Conservation (phyloP, 352 stramenopile species). For the Phytopythium mirpurense region DNA sequence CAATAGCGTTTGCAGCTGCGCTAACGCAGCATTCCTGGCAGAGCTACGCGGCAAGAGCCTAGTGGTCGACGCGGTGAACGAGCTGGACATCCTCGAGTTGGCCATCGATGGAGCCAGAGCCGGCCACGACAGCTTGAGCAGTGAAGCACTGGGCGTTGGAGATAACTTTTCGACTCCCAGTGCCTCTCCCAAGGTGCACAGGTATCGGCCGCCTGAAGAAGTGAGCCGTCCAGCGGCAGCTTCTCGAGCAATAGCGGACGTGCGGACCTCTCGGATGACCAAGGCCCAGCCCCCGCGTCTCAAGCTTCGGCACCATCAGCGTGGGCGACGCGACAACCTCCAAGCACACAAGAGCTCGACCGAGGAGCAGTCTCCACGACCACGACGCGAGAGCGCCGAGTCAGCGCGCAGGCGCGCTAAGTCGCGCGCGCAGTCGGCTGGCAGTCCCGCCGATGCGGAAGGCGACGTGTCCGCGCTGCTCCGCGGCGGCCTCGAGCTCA, state of each 20-base stretch:
- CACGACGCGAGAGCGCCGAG: background rate
- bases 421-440: background rate
- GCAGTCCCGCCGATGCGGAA: background rate
- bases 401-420: background rate
- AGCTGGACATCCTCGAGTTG: constrained; percentile 35
- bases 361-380: background rate
- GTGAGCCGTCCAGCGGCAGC: background rate
- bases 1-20: background rate
- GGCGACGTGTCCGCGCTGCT: background rate
- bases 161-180: background rate
- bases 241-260: background rate
- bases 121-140: background rate
- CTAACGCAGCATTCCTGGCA: background rate
- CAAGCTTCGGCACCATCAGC: background rate
- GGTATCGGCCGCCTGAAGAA: background rate
- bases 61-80: constrained; percentile 14
- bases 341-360: background rate
- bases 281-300: background rate
- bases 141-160: background rate
- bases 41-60: constrained; percentile 10
- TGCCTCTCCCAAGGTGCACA: background rate
- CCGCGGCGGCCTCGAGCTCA: constrained; percentile 4
- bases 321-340: background rate
- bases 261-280: background rate
- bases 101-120: background rate